A percentile compares a stretch with the other conserved stretches of the same genome.
phyloP scores from a whole-genome alignment of 768 basidiomycete genomes.

The Suillus fuscotomentosus region DNA sequence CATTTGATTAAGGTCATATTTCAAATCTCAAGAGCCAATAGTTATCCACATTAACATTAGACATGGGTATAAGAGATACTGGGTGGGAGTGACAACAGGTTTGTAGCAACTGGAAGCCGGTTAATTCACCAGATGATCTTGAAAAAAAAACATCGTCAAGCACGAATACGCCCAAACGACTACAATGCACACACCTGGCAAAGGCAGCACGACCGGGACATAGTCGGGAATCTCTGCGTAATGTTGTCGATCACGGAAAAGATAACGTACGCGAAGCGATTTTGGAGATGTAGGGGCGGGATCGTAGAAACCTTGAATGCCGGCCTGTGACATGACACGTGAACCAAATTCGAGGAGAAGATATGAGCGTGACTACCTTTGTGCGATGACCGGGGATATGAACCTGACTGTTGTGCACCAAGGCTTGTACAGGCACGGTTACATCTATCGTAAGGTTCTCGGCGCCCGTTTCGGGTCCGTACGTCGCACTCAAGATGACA shows the following conservation, averaged over 20 bases:
- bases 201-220: conserved; percentile 67
- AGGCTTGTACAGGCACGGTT: conserved; percentile 75
- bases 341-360: neutral
- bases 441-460: conserved; percentile 70
- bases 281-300: conserved; percentile 75
- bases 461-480: conserved; percentile 57
- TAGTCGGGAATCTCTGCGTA: conserved; percentile 77
- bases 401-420: conserved; percentile 77
- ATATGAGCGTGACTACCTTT: conserved; percentile 51
- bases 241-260: conserved; percentile 71
- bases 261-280: conserved; percentile 67
- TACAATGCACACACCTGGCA: conserved; percentile 56
- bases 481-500: conserved; percentile 72
- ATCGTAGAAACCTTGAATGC: conserved; percentile 87
- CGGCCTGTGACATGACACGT: conserved; percentile 41
- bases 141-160: conserved; percentile 11
- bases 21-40: neutral
- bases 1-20: neutral
- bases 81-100: neutral
- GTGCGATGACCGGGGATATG: conserved; percentile 71
- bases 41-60: neutral
- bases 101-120: neutral
- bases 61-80: neutral
- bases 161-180: neutral
- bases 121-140: conserved; percentile 30